A percentile compares a stretch with the other conserved stretches of the same genome.
These are phyloP conservation scores for Vitis vinifera DNA, from an alignment of 164 flowering plant species.

Conservation along the genomic window ASM3070453v1 NC_081814.1:9040001-9040500, in stretches of 20 bases:
- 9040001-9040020: conserved; percentile 48
- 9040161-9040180: conserved; percentile 47
- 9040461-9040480: conserved; percentile 40
- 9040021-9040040: conserved; percentile 46
- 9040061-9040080: conserved; percentile 57
- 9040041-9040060: conserved; percentile 57
- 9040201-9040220: conserved; percentile 14
- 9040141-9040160: conserved; percentile 53
- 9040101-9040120: conserved; percentile 63
- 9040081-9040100: conserved; percentile 57
- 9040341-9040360: too few relatives aligned
- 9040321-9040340: too few relatives aligned
- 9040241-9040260: not conserved
- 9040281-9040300: not conserved
- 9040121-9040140: conserved; percentile 28
- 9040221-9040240: not conserved
- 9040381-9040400: conserved; percentile 55
- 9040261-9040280: not conserved
- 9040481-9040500: conserved; percentile 57
- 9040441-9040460: conserved; percentile 57
- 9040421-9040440: conserved; percentile 53
- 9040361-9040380: too few relatives aligned
- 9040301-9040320: conserved; percentile 9
- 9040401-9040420: conserved; percentile 67
- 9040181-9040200: conserved; percentile 32